Evolutionary conservation across 176 grass and related monocot genomes (phyloP).

Genomic region (Stipa capillata): DNA sequence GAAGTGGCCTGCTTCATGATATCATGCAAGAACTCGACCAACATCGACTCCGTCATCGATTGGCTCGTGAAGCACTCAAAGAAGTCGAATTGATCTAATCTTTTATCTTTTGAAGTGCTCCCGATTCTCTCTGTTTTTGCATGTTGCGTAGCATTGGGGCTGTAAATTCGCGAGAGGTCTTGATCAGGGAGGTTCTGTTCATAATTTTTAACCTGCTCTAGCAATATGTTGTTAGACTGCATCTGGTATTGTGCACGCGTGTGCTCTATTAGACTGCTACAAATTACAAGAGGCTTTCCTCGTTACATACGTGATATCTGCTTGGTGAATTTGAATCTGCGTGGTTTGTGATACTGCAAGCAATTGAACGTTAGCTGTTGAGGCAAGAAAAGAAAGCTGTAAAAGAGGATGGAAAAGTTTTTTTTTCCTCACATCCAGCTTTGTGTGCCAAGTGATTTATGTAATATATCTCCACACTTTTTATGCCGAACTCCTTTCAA

Average conservation of each 20-base stretch:
- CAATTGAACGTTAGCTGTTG: not conserved
- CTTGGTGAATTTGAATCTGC: conserved; percentile 20
- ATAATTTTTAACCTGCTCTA: conserved; percentile 51
- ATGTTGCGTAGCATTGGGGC: conserved; percentile 32
- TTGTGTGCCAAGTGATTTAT: not conserved
- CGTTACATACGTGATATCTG: not conserved
- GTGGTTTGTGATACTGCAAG: not conserved
- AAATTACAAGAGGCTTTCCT: not conserved
- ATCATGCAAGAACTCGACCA: conserved; percentile 96
- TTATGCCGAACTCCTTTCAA: not conserved
- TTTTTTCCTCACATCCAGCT: not conserved
- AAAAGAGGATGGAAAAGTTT: no score
- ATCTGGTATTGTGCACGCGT: conserved; percentile 20
- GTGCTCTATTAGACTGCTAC: conserved; percentile 18
- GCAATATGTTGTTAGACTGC: conserved; percentile 26
- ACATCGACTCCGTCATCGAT: conserved; percentile 86
- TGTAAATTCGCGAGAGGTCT: conserved; percentile 47
- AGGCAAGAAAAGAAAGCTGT: not conserved
- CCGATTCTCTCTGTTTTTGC: conserved; percentile 27
- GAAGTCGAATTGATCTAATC: conserved; percentile 68
- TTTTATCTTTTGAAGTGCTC: not conserved
- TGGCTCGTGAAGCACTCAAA: conserved; percentile 97
- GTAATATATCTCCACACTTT: not conserved
- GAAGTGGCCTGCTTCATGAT: conserved; percentile 95
- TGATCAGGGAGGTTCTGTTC: conserved; percentile 41